A percentile compares a stretch with the other conserved stretches of the same genome.
phyloP scores from a whole-genome alignment of 2,329 filamentous ascomycete genomes.

The Leptographium wingfieldii region DNA sequence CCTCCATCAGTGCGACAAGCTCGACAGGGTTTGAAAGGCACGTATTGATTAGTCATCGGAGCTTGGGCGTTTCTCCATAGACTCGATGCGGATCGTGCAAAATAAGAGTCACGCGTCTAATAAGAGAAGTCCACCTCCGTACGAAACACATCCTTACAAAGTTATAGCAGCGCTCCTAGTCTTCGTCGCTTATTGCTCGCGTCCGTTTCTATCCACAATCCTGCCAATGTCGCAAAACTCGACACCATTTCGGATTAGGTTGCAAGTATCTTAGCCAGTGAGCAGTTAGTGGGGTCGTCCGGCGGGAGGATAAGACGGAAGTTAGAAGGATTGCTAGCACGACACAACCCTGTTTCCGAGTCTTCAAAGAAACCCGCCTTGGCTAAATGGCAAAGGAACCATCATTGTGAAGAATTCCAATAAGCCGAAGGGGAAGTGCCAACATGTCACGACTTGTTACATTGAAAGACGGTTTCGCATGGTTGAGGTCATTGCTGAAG shows the following conservation, averaged over 20 bases:
- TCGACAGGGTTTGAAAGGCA: background rate
- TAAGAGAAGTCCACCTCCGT: too few relatives aligned
- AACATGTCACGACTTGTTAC: background rate
- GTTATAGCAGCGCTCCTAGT: too few relatives aligned
- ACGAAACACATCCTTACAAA: too few relatives aligned
- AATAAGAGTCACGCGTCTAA: too few relatives aligned
- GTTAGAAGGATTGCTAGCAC: background rate
- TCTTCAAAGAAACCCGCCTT: background rate
- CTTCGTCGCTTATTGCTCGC: too few relatives aligned
- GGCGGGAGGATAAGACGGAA: background rate
- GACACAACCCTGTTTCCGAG: background rate
- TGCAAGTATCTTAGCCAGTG: background rate
- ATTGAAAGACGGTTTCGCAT: background rate
- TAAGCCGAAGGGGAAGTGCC: background rate
- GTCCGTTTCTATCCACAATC: too few relatives aligned
- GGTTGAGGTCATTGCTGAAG: background rate
- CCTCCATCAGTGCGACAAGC: background rate
- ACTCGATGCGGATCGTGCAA: too few relatives aligned
- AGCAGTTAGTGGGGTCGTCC: background rate
- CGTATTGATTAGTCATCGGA: background rate
- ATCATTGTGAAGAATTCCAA: background rate
- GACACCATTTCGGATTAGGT: background rate
- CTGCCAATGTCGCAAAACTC: too few relatives aligned
- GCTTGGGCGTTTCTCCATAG: background rate
- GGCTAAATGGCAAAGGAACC: background rate